phyloP scores from a whole-genome alignment of 345 rosid genomes.

The Syzygium oleosum region DNA sequence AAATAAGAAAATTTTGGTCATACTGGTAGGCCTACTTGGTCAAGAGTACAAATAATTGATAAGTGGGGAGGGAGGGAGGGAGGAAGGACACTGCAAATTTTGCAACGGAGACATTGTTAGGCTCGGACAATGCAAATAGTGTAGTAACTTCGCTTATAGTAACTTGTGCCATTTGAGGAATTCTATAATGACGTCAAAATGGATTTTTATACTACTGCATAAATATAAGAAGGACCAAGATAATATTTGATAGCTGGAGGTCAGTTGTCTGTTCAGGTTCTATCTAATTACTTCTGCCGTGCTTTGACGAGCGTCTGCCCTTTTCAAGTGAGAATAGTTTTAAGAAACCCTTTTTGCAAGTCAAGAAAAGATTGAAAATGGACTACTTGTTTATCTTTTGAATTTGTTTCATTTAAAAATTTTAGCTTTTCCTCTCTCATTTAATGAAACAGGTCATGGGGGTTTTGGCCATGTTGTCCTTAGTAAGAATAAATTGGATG shows the following conservation, averaged over 20 bases:
- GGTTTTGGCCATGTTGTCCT: constrained; percentile 92
- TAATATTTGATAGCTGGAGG: not conserved
- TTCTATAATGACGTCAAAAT: not conserved
- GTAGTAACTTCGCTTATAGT: not conserved
- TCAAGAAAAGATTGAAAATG: not conserved
- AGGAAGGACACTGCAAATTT: not conserved
- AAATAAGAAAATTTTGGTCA: not conserved
- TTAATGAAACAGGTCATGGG: constrained; percentile 61
- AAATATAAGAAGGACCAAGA: not conserved
- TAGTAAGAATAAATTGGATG: constrained; percentile 95
- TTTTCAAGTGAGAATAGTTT: not conserved
- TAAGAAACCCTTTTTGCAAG: not conserved
- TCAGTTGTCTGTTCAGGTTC: not conserved
- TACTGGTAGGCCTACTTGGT: not conserved
- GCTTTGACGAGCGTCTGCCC: not conserved
- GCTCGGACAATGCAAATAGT: not conserved
- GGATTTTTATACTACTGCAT: not conserved
- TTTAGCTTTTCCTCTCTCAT: not conserved
- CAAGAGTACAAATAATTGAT: not conserved
- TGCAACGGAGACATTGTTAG: not conserved
- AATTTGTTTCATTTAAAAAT: not conserved
- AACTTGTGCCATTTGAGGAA: not conserved
- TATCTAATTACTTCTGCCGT: not conserved
- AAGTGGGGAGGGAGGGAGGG: not conserved
- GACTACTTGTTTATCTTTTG: not conserved